Conservation (phyloP, 768 basidiomycete species). For the Porpolomopsis calyptriformis region DNA sequence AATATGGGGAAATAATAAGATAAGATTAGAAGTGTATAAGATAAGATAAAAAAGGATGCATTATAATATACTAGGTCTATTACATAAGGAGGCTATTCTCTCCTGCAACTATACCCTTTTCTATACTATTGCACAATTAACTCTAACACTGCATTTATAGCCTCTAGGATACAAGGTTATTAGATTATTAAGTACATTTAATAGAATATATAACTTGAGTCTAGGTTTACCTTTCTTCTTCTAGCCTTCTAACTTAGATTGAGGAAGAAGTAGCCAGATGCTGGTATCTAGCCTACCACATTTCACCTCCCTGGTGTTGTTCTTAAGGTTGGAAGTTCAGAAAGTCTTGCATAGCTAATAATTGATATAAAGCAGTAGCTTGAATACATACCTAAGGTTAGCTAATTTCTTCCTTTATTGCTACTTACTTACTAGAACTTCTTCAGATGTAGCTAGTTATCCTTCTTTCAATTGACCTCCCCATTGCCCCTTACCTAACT, state of each 20-base stretch:
- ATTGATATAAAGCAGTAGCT: slow-evolving; percentile 13
- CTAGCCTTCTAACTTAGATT: slow-evolving; percentile 13
- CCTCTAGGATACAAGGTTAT: slow-evolving; percentile 1
- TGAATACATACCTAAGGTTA: slow-evolving; percentile 13
- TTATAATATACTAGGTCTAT: slow-evolving; percentile 8
- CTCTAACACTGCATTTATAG: background rate
- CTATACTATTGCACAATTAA: background rate
- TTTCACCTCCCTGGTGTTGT: slow-evolving; percentile 8
- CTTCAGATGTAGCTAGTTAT: slow-evolving; percentile 14
- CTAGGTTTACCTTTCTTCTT: slow-evolving; percentile 4
- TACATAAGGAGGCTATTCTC: slow-evolving; percentile 8
- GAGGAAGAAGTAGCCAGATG: slow-evolving; percentile 12
- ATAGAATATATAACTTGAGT: slow-evolving; percentile 8
- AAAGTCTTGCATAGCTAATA: slow-evolving; percentile 11
- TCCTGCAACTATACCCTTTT: slow-evolving; percentile 3
- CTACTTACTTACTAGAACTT: slow-evolving; percentile 7
- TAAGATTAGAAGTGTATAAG: too few relatives aligned
- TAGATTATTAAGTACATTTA: slow-evolving; percentile 9
- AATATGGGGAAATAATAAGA: too few relatives aligned
- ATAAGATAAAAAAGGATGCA: too few relatives aligned
- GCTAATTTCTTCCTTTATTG: slow-evolving; percentile 9
- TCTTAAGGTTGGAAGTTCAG: slow-evolving; percentile 14
- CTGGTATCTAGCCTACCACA: slow-evolving; percentile 5
- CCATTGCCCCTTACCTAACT: slow-evolving; percentile 6
- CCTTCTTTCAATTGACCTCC: slow-evolving; percentile 12